phyloP scores from a whole-genome alignment of 2,329 filamentous ascomycete species.

The Zymoseptoria crescenta region DNA sequence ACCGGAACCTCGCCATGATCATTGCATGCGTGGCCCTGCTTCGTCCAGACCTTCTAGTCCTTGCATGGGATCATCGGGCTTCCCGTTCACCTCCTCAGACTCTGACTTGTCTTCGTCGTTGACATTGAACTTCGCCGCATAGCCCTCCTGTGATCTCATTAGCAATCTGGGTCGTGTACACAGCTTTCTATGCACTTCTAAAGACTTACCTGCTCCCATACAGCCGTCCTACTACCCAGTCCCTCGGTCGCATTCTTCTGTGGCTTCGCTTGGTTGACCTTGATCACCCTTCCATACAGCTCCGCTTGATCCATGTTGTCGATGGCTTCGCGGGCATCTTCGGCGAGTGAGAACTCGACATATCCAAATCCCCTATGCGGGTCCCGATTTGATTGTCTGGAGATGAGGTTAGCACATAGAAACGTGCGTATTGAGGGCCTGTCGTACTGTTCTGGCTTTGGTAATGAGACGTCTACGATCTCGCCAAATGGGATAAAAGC shows the following conservation, averaged over 20 bases:
- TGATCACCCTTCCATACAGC: constrained; percentile 84
- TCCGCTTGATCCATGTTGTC: constrained; percentile 99
- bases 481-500: constrained; percentile 97
- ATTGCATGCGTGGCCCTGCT: constrained; percentile 78
- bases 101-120: constrained; percentile 67
- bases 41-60: constrained; percentile 88
- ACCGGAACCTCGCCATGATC: constrained; percentile 21
- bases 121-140: constrained; percentile 80
- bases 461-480: constrained; percentile 82
- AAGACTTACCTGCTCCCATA: constrained; percentile 47
- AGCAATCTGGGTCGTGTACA: constrained; percentile 9
- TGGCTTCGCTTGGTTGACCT: constrained; percentile 83
- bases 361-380: constrained; percentile 91
- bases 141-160: constrained; percentile 63
- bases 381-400: constrained; percentile 60
- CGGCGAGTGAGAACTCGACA: constrained; percentile 80
- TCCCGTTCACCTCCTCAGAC: constrained; percentile 41
- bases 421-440: neutral
- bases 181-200: constrained; percentile 8
- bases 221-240: constrained; percentile 81
- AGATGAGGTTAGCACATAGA: constrained; percentile 1
- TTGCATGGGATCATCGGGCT: constrained; percentile 63
- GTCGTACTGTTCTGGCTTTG: constrained; percentile 66
- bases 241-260: constrained; percentile 84
- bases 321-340: constrained; percentile 88